These are phyloP conservation scores for Vachellia collinsii DNA, from an alignment of 306 rosid species.

Conservation along the genomic window DNA sequence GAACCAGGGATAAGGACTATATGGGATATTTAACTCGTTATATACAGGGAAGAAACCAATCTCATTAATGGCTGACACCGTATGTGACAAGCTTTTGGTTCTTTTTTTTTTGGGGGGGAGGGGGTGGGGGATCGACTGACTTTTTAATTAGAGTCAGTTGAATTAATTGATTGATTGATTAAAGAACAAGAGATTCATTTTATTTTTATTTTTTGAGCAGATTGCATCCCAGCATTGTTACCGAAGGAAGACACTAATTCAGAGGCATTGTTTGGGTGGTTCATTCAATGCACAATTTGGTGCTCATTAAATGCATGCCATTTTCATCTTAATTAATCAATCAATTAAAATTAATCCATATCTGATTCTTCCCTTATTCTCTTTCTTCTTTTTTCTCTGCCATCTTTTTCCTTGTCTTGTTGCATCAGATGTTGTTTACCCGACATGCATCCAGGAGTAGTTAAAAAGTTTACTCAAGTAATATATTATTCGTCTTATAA, in stretches of 20 bases:
- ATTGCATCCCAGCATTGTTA: conserved; percentile 19
- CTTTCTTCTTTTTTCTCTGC: neutral
- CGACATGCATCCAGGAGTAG: conserved; percentile 50
- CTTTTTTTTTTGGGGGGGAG: conserved; percentile 15
- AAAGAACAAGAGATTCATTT: neutral
- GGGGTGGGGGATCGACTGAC: too few species aligned
- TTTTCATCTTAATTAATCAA: conserved; percentile 30
- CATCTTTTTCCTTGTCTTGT: conserved; percentile 36
- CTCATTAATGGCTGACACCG: conserved; percentile 42
- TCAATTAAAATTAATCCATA: too few species aligned
- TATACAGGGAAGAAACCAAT: conserved; percentile 42
- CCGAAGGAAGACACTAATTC: conserved; percentile 39
- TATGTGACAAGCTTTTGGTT: conserved; percentile 31
- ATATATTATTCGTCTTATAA: conserved; percentile 37
- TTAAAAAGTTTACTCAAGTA: conserved; percentile 39
- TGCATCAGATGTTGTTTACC: conserved; percentile 43
- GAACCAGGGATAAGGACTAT: conserved; percentile 38
- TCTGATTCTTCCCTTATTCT: neutral
- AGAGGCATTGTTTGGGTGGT: conserved; percentile 45
- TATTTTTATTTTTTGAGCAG: conserved; percentile 25
- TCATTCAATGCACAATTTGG: conserved; percentile 53
- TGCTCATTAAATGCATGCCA: conserved; percentile 45
- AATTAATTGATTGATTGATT: conserved; percentile 3
- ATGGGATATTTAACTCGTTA: conserved; percentile 40
- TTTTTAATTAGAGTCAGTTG: conserved; percentile 11